phyloP scores from a whole-genome alignment of 208 protist species.

The Wallacemonas collosoma region DNA sequence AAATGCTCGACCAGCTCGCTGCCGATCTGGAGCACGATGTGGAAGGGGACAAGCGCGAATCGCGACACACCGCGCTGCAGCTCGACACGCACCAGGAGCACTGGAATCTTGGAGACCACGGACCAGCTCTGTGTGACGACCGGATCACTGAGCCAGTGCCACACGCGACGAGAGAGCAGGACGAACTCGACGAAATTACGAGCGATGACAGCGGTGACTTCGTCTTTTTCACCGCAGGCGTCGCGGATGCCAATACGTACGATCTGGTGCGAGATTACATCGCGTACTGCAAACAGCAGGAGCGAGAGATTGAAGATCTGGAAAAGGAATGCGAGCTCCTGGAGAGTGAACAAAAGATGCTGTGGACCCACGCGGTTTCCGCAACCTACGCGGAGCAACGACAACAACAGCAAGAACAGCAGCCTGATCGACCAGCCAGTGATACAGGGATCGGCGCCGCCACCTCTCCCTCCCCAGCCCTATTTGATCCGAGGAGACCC shows the following conservation, averaged over 20 bases:
- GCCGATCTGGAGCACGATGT: background rate
- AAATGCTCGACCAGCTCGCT: slow-evolving; percentile 29
- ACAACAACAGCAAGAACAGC: background rate
- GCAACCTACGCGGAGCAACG: background rate
- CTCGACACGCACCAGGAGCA: no score
- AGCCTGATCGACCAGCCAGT: no score
- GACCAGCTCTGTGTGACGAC: background rate
- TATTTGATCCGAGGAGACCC: background rate
- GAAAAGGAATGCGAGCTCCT: slow-evolving; percentile 26
- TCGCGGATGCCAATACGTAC: slow-evolving; percentile 26
- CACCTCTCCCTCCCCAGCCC: background rate
- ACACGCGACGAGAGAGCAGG: background rate
- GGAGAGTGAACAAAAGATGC: slow-evolving; percentile 29
- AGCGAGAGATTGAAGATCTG: slow-evolving; percentile 23
- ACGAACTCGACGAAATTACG: slow-evolving; percentile 29
- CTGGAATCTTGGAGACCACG: no score
- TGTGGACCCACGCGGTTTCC: slow-evolving; percentile 21
- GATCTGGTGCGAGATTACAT: slow-evolving; percentile 35
- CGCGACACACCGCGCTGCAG: background rate
- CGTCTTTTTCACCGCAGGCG: slow-evolving; percentile 24
- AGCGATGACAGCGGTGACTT: slow-evolving; percentile 52
- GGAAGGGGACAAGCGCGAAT: background rate
- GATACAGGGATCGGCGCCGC: background rate
- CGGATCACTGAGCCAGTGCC: background rate
- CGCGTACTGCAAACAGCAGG: slow-evolving; percentile 36